These are phyloP conservation scores for Phylloboletellus chloephorus DNA, from an alignment of 1,284 basidiomycete genomes.

Conservation along the genomic window DNA sequence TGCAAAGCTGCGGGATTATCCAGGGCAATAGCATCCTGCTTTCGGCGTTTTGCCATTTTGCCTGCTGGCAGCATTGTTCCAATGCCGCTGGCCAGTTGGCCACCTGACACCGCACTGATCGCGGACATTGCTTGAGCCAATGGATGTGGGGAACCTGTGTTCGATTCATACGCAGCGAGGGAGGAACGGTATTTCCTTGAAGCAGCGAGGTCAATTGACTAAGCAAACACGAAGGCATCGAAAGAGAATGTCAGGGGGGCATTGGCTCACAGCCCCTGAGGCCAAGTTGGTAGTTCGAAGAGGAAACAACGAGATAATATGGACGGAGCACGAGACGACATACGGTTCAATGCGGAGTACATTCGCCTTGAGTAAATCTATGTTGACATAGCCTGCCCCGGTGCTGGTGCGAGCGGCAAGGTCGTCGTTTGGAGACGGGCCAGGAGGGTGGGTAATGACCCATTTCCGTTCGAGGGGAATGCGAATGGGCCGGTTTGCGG, in stretches of 20 bases:
- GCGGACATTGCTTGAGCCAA: conserved; percentile 16
- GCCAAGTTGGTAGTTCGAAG: not conserved
- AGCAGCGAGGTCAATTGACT: conserved; percentile 1
- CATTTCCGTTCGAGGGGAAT: conserved; percentile 23
- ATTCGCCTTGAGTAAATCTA: conserved; percentile 15
- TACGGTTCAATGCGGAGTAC: conserved; percentile 15
- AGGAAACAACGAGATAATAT: not conserved
- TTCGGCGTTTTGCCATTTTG: conserved; percentile 11
- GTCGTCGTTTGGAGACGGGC: not conserved
- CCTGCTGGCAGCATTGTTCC: not conserved
- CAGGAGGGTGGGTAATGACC: conserved; percentile 7
- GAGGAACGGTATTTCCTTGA: conserved; percentile 36
- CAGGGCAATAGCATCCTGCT: not conserved
- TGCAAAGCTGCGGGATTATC: not conserved
- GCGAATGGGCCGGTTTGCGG: conserved; percentile 12
- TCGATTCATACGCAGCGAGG: conserved; percentile 34
- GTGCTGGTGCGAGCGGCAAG: not conserved
- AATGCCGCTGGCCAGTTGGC: not conserved
- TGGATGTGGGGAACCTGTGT: conserved; percentile 38
- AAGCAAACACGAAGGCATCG: not conserved
- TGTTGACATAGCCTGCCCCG: conserved; percentile 5
- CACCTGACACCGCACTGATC: not conserved
- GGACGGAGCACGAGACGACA: conserved; percentile 5
- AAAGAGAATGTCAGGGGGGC: not conserved
- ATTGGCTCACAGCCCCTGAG: not conserved